Base-by-base conservation (phyloP, 371 early-diverging fungal genomes). In the Mucor indicus region DNA sequence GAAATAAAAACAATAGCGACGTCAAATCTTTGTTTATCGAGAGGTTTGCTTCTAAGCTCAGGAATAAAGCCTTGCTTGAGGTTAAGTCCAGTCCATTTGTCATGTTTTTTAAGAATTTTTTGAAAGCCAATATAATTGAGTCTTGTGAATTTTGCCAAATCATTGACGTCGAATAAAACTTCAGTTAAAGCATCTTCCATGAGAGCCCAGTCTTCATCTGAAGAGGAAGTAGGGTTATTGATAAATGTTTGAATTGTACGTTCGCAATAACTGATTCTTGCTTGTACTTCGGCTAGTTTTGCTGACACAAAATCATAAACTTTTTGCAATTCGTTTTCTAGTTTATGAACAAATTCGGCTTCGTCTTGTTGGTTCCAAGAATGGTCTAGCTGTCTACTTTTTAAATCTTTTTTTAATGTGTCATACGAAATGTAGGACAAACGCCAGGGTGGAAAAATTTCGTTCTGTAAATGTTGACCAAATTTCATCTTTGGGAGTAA, bases 81-180 rank as follows among this genome's bases (percentile, higher is more conserved):
- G 29, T 79, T 67, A 55, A 81, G 85, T 8, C 77, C 64, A 4
- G 75, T 75, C 67, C 69, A 71, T 41, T 94, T 95, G 73, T 96
- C 97, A 57, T 95, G 95, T 65, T 96, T 95, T 62, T 94, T 95
- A 48, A 97, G 65, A 30, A 95, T 91, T 75, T 93, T 96, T 60
- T 92, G 81, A 60, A 96, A 93, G 6, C 91, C 98, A 5, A 91
- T 86, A 54, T 89, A 92, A 75, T 98, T 98, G 50, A 96, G 64
- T 4, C 95, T 85, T 1, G 90, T 86, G 64, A 89, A 98, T 63
- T 87, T 87, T 23, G 93, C 85, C 48, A 96, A 75, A 57, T 92
- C 91, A 55, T 85, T 89, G 23, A 92, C 81, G 54, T 95, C 95
- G 48, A 77, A 77, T 1, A 75, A 55, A 3, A 69, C 67, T 42